Evolutionary conservation across 2,329 filamentous ascomycete species (phyloP), one percentile per base, ranked within the genome.

Genomic region (Aureobasidium uvarum): DNA sequence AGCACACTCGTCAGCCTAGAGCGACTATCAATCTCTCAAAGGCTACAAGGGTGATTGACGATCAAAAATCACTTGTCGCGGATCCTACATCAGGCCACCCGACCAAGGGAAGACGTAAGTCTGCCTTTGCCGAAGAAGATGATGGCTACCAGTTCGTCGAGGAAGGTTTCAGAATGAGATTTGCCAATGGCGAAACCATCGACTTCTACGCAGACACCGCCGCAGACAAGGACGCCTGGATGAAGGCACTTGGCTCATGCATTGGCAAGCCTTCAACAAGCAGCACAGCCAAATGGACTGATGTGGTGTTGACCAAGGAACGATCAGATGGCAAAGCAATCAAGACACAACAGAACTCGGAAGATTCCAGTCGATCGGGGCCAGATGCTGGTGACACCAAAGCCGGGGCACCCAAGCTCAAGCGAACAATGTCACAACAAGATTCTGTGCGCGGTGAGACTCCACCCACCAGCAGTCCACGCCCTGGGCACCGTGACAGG

Each of bases 131-230:
- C 1, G 95, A 98, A 77, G 95, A 99, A 70, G 95, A 99, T 78
- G 95, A 99, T 75, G 95, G 95, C 48, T 99, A 99, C 81, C 96
- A 97, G 90, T 99, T 99, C 76, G 94, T 99, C 62, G 95, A 99
- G 77, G 95, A 99, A 76, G 95, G 95, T 2, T 99, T 99, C 88
- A 91, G 95, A 46, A 96, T 99, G 75, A 92, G 94, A 66, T 99
- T 99, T 79, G 96, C 91, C 75, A 99, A 99, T 73, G 95, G 95
- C 68, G 95, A 99, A 79, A 88, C 96, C 69, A 99, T 99, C 74
- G 94, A 98, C 81, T 98, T 98, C 76, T 98, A 99, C 74, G 95
- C 94, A 73, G 94, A 98, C 77, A 93, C 87, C 38, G 85, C 88
- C 1, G 86, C 86, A 45, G 89, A 95, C 74, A 99, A 98, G 79